Percentiles rank a stretch among this genome's conserved stretches.
Evolutionary conservation across 2,329 filamentous ascomycete species (phyloP).

Genomic region (Diaporthe eres): DNA sequence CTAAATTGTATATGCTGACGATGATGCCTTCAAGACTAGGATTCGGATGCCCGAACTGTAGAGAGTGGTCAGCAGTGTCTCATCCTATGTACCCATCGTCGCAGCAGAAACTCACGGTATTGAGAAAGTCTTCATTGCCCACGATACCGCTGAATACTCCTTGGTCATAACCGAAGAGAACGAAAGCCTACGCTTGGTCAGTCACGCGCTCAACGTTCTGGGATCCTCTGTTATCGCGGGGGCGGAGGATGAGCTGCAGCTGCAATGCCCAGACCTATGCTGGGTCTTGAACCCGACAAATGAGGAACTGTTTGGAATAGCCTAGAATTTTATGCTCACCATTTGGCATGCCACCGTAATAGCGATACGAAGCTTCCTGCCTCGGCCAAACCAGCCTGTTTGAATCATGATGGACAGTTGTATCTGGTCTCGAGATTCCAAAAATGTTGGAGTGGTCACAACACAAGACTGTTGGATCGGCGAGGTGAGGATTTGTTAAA

Average conservation of each 20-base stretch:
- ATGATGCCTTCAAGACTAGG: conserved; percentile 57
- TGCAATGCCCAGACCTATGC: not conserved
- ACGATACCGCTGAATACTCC: conserved; percentile 64
- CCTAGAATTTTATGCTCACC: not conserved
- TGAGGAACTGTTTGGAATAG: not conserved
- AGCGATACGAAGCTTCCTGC: conserved; percentile 40
- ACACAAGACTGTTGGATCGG: not conserved
- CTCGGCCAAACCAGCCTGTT: conserved; percentile 42
- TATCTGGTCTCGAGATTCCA: not conserved
- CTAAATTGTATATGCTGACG: conserved; percentile 55
- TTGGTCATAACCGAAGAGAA: conserved; percentile 62
- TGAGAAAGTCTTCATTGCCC: conserved; percentile 59
- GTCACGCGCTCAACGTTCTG: not conserved
- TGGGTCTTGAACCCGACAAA: not conserved
- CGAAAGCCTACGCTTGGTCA: conserved; percentile 44
- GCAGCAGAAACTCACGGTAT: conserved; percentile 39
- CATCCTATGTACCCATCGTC: no score
- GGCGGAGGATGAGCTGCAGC: not conserved
- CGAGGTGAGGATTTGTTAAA: not conserved
- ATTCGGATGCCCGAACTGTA: conserved; percentile 52
- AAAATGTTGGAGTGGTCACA: not conserved
- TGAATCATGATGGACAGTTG: conserved; percentile 28
- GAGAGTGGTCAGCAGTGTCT: not conserved
- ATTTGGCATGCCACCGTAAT: conserved; percentile 52
- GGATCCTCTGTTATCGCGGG: not conserved